These are phyloP conservation scores for Ehretia macrophylla DNA, from an alignment of 257 asterid species.

Conservation along the genomic window DNA sequence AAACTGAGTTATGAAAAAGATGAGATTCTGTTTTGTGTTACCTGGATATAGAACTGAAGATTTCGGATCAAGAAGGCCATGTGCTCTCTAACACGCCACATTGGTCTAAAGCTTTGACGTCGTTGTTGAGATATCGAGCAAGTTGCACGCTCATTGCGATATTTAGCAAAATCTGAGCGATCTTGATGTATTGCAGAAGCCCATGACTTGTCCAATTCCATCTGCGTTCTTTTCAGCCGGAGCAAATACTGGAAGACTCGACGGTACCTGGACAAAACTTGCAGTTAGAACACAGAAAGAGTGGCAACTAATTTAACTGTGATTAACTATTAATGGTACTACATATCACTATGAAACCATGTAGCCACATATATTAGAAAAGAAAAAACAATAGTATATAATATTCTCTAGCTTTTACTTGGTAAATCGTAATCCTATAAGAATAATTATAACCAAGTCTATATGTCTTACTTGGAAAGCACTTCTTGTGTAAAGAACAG, in stretches of 20 bases:
- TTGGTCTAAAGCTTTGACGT: constrained; percentile 69
- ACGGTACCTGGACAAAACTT: constrained; percentile 57
- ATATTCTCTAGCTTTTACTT: constrained; percentile 4
- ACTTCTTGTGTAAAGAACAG: constrained; percentile 89
- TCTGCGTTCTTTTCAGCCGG: constrained; percentile 84
- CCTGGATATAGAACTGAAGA: constrained; percentile 96
- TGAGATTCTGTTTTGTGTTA: constrained; percentile 18
- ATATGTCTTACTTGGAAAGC: constrained; percentile 75
- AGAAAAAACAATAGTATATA: neutral
- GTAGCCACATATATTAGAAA: neutral
- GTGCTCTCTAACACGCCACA: constrained; percentile 98
- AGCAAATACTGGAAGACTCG: constrained; percentile 92
- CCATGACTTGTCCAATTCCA: constrained; percentile 98
- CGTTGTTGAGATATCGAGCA: constrained; percentile 61
- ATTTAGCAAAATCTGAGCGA: constrained; percentile 70
- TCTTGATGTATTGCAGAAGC: constrained; percentile 96
- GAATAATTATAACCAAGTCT: neutral
- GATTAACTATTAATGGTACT: constrained; percentile 19
- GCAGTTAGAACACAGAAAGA: constrained; percentile 9
- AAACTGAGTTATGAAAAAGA: neutral
- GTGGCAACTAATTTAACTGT: neutral
- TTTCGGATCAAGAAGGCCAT: constrained; percentile 98
- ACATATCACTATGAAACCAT: constrained; percentile 13
- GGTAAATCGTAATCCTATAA: constrained; percentile 5
- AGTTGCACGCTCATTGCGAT: constrained; percentile 37